Evolutionary conservation across 164 flowering plant genomes (phyloP), one percentile per base, ranked within the genome.

Genomic region (Liquidambar formosana): DNA sequence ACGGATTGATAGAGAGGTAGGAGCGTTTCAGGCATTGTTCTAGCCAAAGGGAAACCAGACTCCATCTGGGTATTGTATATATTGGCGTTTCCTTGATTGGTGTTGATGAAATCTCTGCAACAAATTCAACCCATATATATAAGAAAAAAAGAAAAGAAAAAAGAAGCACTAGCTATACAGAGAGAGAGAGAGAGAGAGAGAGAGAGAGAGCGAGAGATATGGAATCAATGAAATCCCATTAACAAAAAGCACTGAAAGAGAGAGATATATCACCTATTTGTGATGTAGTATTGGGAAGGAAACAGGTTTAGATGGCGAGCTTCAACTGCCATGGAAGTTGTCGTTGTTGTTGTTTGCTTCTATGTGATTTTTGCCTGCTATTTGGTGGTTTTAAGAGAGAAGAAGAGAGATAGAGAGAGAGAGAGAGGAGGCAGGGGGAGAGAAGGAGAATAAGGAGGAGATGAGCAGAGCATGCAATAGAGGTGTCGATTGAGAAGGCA

Each of bases 311-410:
- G 75, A 53, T 80, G 84, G 43, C 71, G 83, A 61, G 93, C 82
- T 72, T 89, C 87, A 63, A 86, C 88, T 13, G 91, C 90, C 93
- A 89, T 86, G 60, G 48, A 38, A 70, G 43, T 44, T 11, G 43
- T 44, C 11, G 41, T 6, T 64, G 21, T 19, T 53, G 3, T 56
- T 41, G 44, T 63, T 25, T 43, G 58, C 53, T 57, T 64, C n/a
- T 61, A 11, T 8, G 19, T 25, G 46, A 10, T 54, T n/a, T 13
- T 67, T 41, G 26, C 26, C n/a, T 58, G 21, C 41, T 26, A 18
- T 25, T 46, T 18, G 16, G 1, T 44, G n/a, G 26, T 45, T 45
- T 19, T 16, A 26, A 18, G 26, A 8, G 18, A 13, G 2, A 57
- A 58, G 44, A 61, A 14, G 41, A 27, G 51, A 41, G 18, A 8